Conservation (phyloP, 2,329 filamentous ascomycete species). For the Cadophora sp. region DNA sequence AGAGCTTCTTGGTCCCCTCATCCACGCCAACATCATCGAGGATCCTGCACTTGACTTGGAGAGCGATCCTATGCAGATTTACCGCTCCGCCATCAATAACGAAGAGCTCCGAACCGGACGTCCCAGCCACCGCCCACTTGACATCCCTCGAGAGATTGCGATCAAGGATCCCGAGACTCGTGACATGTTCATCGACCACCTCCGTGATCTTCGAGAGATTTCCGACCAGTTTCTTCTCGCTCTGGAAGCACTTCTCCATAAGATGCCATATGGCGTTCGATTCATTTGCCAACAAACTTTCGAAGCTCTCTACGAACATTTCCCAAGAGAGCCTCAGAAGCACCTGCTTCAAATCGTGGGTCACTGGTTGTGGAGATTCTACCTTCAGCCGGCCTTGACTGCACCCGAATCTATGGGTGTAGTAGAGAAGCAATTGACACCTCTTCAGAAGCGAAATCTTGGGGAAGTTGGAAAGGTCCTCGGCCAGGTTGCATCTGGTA, state of each 20-base stretch:
- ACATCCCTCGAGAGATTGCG: slow-evolving; percentile 90
- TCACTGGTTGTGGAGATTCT: slow-evolving; percentile 93
- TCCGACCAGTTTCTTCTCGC: slow-evolving; percentile 87
- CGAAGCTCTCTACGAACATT: slow-evolving; percentile 76
- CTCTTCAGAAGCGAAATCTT: slow-evolving; percentile 91
- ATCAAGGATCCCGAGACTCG: slow-evolving; percentile 95
- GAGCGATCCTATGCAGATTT: slow-evolving; percentile 97
- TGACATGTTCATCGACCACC: slow-evolving; percentile 89
- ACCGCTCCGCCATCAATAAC: slow-evolving; percentile 93
- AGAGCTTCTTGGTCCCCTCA: slow-evolving; percentile 82
- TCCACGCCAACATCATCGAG: slow-evolving; percentile 92
- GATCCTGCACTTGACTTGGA: slow-evolving; percentile 91
- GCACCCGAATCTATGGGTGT: slow-evolving; percentile 93
- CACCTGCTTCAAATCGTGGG: slow-evolving; percentile 83
- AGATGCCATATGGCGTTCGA: slow-evolving; percentile 91
- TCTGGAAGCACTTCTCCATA: slow-evolving; percentile 82
- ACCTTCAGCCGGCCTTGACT: slow-evolving; percentile 88
- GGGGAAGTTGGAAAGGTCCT: slow-evolving; percentile 91
- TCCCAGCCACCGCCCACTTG: slow-evolving; percentile 79
- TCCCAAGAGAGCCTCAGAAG: slow-evolving; percentile 79
- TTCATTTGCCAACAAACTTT: slow-evolving; percentile 89
- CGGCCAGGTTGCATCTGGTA: slow-evolving; percentile 85
- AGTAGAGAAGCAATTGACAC: slow-evolving; percentile 85
- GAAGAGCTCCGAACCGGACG: slow-evolving; percentile 92
- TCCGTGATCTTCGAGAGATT: slow-evolving; percentile 93